phyloP scores from a whole-genome alignment of 2,329 filamentous ascomycete genomes.

The Cordyceps farinosa region DNA sequence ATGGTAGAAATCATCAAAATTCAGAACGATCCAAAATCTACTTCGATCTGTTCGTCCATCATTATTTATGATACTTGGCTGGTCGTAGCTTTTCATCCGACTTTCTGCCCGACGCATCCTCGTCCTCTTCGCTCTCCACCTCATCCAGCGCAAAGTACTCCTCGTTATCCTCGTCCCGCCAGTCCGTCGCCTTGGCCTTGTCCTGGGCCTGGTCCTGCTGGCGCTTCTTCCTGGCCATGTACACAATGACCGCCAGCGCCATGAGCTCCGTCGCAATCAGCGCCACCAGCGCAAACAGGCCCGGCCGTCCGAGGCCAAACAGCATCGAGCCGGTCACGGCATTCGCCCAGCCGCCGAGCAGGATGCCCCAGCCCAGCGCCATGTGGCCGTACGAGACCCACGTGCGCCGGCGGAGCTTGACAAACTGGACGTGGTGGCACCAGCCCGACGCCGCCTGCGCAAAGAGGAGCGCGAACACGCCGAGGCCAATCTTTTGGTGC shows the following conservation, averaged over 20 bases:
- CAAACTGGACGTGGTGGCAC: slow-evolving; percentile 18
- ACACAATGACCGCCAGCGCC: slow-evolving; percentile 1
- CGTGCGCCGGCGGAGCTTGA: slow-evolving; percentile 15
- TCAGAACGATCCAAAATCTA: background rate
- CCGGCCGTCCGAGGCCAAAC: slow-evolving; percentile 8
- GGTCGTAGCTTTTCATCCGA: slow-evolving; percentile 15
- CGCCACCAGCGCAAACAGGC: slow-evolving; percentile 1
- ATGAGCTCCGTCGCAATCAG: slow-evolving; percentile 6
- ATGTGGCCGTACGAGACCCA: slow-evolving; percentile 18
- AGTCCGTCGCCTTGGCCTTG: background rate
- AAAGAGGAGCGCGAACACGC: slow-evolving; percentile 1
- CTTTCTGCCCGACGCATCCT: slow-evolving; percentile 5
- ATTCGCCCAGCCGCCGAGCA: slow-evolving; percentile 17
- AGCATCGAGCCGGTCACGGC: slow-evolving; percentile 8
- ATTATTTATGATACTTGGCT: slow-evolving; percentile 13
- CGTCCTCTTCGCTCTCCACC: slow-evolving; percentile 12
- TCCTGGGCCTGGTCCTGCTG: background rate
- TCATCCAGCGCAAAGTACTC: slow-evolving; percentile 17
- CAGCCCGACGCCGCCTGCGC: slow-evolving; percentile 11
- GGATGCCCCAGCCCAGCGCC: slow-evolving; percentile 14
- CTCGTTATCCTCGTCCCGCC: slow-evolving; percentile 11
- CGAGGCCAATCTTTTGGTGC: slow-evolving; percentile 14
- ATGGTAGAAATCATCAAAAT: background rate
- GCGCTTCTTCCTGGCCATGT: background rate
- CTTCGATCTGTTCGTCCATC: background rate